Evolutionary conservation across 1,284 basidiomycete species (phyloP).

Genomic region (Cutaneotrichosporon dermatis): DNA sequence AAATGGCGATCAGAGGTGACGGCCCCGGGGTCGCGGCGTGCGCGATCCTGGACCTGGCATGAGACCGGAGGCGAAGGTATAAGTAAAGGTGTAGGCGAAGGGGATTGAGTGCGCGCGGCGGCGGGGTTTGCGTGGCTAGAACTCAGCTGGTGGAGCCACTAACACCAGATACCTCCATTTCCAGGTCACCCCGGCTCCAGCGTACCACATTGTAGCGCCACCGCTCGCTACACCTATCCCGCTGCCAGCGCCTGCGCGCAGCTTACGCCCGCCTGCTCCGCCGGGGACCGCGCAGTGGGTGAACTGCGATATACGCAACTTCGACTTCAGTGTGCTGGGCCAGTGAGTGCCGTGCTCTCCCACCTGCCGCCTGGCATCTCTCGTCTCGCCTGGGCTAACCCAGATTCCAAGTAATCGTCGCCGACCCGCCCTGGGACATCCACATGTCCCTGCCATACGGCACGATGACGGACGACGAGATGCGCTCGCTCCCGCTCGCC

Average conservation of each 20-base stretch:
- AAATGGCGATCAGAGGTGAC: too few species aligned
- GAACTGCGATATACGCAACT: slow-evolving; percentile 85
- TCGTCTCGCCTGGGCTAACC: too few species aligned
- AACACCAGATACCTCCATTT: slow-evolving; percentile 80
- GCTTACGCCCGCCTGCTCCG: background rate
- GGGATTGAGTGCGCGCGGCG: too few species aligned
- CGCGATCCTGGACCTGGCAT: too few species aligned
- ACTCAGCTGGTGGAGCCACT: background rate
- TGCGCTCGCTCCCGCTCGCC: slow-evolving; percentile 95
- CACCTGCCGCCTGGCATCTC: too few species aligned
- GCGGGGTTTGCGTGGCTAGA: too few species aligned
- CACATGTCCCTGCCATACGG: slow-evolving; percentile 96
- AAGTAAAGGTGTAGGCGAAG: too few species aligned
- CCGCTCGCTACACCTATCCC: slow-evolving; percentile 8
- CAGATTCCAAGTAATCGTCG: slow-evolving; percentile 97
- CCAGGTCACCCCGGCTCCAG: slow-evolving; percentile 57
- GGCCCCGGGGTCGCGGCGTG: too few species aligned
- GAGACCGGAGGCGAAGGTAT: too few species aligned
- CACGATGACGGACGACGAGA: slow-evolving; percentile 97
- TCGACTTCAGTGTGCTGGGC: slow-evolving; percentile 89
- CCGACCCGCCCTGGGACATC: slow-evolving; percentile 98
- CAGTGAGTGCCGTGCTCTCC: slow-evolving; percentile 29
- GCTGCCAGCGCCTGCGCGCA: slow-evolving; percentile 6
- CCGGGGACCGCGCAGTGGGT: slow-evolving; percentile 73
- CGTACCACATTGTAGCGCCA: slow-evolving; percentile 5